Conservation (phyloP, 139 green algal species). For the Pycnococcus provasolii region DNA sequence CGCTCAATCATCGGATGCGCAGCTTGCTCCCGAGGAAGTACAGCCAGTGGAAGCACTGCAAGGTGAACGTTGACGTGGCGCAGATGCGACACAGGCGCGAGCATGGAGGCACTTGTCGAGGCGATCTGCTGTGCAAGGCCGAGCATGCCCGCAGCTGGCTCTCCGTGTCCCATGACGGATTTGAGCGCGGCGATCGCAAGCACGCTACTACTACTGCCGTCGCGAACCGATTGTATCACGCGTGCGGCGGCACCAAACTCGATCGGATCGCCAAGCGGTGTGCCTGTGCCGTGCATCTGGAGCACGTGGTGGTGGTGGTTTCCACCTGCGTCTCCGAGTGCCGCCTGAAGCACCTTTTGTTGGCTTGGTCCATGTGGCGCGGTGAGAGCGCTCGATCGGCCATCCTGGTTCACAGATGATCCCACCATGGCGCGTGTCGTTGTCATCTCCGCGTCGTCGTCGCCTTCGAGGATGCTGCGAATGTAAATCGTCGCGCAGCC, state of each 20-base stretch:
- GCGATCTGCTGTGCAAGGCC: background rate
- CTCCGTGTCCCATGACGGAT: constrained; percentile 23
- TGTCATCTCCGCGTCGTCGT: background rate
- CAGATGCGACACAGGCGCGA: too few species aligned
- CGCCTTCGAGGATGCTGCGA: background rate
- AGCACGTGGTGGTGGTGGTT: constrained; percentile 24
- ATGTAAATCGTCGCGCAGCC: constrained; percentile 15
- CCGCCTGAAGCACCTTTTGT: constrained; percentile 52
- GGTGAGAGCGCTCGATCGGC: constrained; percentile 61
- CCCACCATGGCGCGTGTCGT: background rate
- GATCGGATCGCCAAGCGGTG: constrained; percentile 69
- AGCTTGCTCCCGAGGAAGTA: too few species aligned
- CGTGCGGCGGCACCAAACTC: constrained; percentile 57
- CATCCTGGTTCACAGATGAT: constrained; percentile 62
- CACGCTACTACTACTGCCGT: too few species aligned
- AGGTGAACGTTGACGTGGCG: too few species aligned
- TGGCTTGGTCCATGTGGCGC: constrained; percentile 72
- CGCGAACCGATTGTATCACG: constrained; percentile 10
- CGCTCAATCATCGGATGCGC: too few species aligned
- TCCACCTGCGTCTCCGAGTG: constrained; percentile 34
- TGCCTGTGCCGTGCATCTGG: constrained; percentile 72
- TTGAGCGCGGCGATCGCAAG: constrained; percentile 1
- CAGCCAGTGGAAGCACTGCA: too few species aligned
- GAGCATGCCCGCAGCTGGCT: constrained; percentile 10
- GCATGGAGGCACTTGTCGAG: too few species aligned